These are phyloP conservation scores for Phoma herbarum DNA, from an alignment of 2,329 filamentous ascomycete genomes.

Conservation along the genomic window DNA sequence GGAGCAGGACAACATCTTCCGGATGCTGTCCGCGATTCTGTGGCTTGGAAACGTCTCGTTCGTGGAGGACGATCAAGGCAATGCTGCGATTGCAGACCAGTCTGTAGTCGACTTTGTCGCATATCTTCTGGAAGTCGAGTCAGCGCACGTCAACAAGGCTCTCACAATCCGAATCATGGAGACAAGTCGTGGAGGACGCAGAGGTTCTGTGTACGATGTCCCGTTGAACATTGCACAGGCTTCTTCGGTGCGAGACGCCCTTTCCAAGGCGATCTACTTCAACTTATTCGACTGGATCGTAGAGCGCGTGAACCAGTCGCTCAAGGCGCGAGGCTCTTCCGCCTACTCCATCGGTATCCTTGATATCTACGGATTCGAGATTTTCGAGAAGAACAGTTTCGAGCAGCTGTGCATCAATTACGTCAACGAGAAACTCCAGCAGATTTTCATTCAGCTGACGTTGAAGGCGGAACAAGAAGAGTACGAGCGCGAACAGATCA, in stretches of 20 bases:
- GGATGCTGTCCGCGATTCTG: constrained; percentile 88
- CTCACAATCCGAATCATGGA: constrained; percentile 89
- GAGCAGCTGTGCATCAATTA: constrained; percentile 99
- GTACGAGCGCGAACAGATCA: constrained; percentile 93
- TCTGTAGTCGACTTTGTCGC: constrained; percentile 95
- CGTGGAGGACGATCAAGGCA: constrained; percentile 85
- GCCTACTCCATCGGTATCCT: constrained; percentile 93
- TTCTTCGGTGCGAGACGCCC: constrained; percentile 83
- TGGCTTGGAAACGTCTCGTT: constrained; percentile 97
- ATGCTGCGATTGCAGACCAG: constrained; percentile 85
- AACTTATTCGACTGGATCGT: constrained; percentile 99
- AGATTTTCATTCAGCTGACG: constrained; percentile 98
- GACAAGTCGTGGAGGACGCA: constrained; percentile 70
- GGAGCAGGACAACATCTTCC: constrained; percentile 96
- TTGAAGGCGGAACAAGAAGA: constrained; percentile 97
- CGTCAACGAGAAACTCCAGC: constrained; percentile 98
- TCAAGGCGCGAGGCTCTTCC: constrained; percentile 78
- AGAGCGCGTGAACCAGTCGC: constrained; percentile 84
- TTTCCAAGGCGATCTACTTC: constrained; percentile 95
- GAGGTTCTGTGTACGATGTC: constrained; percentile 74
- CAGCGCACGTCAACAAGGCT: constrained; percentile 81
- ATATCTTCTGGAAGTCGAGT: constrained; percentile 88
- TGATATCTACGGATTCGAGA: constrained; percentile 99
- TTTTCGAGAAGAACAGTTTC: constrained; percentile 98
- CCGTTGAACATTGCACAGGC: constrained; percentile 91